These are phyloP conservation scores for Kurtzmaniella cleridarum DNA, from an alignment of 805 yeast genomes.

Conservation along the genomic window DNA sequence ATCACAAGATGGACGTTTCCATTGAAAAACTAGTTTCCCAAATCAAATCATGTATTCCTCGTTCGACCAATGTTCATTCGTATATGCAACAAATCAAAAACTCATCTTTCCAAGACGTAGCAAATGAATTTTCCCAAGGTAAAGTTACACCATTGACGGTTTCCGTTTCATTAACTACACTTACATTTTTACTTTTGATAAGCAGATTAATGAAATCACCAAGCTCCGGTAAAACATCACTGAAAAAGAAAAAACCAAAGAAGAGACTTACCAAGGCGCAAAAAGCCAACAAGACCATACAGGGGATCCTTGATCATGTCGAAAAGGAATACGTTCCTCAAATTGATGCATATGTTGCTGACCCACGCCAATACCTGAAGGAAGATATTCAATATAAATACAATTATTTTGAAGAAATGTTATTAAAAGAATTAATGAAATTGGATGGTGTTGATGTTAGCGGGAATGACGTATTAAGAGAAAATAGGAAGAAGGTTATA, in stretches of 20 bases:
- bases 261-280: constrained; percentile 36
- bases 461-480: constrained; percentile 47
- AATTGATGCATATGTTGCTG: constrained; percentile 28
- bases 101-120: constrained; percentile 16
- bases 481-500: constrained; percentile 54
- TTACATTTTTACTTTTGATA: constrained; percentile 23
- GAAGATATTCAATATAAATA: constrained; percentile 43
- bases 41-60: no score
- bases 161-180: constrained; percentile 23
- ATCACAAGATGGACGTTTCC: no score
- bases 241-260: constrained; percentile 22
- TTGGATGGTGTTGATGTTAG: constrained; percentile 59
- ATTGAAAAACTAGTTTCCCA: no score
- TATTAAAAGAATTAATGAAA: constrained; percentile 59
- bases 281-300: constrained; percentile 34
- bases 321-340: constrained; percentile 36
- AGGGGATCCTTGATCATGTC: constrained; percentile 33
- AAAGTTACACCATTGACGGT: constrained; percentile 30
- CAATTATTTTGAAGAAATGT: constrained; percentile 59
- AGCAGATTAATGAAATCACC: constrained; percentile 12
- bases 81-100: constrained; percentile 5
- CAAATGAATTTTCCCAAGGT: constrained; percentile 24
- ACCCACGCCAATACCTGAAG: constrained; percentile 16
- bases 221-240: constrained; percentile 5
- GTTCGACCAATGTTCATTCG: constrained; percentile 4